phyloP scores from a whole-genome alignment of 768 basidiomycete genomes.

The Xerocomellus amylosporus region DNA sequence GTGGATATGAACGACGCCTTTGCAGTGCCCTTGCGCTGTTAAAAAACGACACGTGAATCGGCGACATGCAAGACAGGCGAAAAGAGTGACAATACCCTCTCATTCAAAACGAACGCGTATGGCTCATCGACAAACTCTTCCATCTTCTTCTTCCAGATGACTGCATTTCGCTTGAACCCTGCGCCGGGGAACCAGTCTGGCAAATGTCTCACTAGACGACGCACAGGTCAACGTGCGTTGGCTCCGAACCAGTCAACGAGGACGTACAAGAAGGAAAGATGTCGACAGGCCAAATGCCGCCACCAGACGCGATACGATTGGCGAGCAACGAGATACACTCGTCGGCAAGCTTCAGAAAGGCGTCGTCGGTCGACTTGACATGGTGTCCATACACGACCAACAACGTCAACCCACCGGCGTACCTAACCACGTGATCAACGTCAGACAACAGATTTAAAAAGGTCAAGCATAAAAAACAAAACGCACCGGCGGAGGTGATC shows the following conservation, averaged over 20 bases:
- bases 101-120: conserved; percentile 54
- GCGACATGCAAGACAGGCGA: too few relatives aligned
- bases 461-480: background rate
- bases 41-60: background rate
- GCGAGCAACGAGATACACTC: conserved; percentile 42
- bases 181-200: conserved; percentile 69
- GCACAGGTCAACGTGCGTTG: background rate
- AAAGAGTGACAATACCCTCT: conserved; percentile 42
- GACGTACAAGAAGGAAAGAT: conserved; percentile 36
- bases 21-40: conserved; percentile 37
- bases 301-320: conserved; percentile 43
- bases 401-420: conserved; percentile 53
- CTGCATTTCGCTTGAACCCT: conserved; percentile 61
- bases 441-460: background rate
- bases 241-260: background rate
- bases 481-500: conserved; percentile 36
- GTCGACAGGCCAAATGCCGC: conserved; percentile 44
- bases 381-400: conserved; percentile 64
- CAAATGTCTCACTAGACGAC: conserved; percentile 45
- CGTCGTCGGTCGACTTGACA: conserved; percentile 39
- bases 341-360: conserved; percentile 40
- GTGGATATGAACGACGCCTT: conserved; percentile 45
- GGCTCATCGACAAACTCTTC: conserved; percentile 63
- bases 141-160: conserved; percentile 59
- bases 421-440: conserved; percentile 35